Base-by-base conservation (phyloP, 2,329 filamentous ascomycete species). In the Biscogniauxia mediterranea region DNA sequence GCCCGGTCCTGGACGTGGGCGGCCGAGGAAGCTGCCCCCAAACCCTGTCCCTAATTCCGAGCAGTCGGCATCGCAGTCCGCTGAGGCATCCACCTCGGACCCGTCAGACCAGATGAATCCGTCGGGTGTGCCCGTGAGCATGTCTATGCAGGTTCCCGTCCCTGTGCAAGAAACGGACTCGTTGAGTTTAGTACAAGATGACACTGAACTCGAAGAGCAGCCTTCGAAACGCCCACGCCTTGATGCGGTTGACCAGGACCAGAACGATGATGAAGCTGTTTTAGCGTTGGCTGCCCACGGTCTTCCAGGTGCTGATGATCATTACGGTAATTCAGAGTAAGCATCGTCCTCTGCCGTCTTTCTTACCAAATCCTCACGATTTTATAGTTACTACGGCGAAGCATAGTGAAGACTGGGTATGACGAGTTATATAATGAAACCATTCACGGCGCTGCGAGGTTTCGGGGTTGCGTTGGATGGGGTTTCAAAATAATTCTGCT, bases 1-100 rank as follows among this genome's bases (percentile, higher is more conserved):
- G 25, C 84, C 85, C 3, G 85, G 85, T 0, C 84, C 84, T 3
- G 84, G 84, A 13, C 79, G 84, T 52, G 83, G 83, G 1, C 78
- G 84, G 6, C 81, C 83, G 0, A 77, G 79, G 57, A 86, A 85
- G 69, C 73, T 75, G 50, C 73, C 74, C n/a, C 65, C 68, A 49
- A 66, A 58, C 46, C 65, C 63, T 21, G 56, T 65, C 49, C 20
- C 25, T 28, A 55, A 53, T 42, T 8, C 46, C 26, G 62, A 64
- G 20, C 61, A 67, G 52, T 26, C 54, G 23, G 38, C 13, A n/a
- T 15, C 17, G 11, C 46, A 58, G 26, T 51, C 63, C 42, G 50
- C 54, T 9, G 59, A 59, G 9, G 50, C 26, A 55, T 54, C 57
- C 13, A 38, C 52, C 15, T 56, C 66, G 15, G 32, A 52, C 49